A percentile compares a stretch with the other conserved stretches of the same genome.
phyloP scores from a whole-genome alignment of 1,139 yeast species.

The Magnusiomyces clavatus region DNA sequence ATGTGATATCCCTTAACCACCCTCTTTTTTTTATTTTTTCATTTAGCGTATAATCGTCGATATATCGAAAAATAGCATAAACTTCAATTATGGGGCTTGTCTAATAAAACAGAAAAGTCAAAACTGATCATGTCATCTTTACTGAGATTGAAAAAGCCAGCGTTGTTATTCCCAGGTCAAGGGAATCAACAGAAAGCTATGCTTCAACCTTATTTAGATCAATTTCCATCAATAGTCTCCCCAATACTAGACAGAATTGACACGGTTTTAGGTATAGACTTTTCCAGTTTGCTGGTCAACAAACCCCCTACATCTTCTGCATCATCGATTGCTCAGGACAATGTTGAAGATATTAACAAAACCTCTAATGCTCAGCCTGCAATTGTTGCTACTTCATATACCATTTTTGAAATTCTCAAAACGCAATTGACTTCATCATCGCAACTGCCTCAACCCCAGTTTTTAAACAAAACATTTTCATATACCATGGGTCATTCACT shows the following conservation, averaged over 20 bases:
- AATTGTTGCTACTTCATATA: slow-evolving; percentile 42
- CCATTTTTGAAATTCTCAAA: slow-evolving; percentile 32
- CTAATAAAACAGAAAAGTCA: background rate
- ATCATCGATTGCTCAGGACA: slow-evolving; percentile 4
- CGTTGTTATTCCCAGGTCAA: slow-evolving; percentile 33
- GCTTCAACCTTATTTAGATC: slow-evolving; percentile 24
- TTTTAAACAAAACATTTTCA: slow-evolving; percentile 20
- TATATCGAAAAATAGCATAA: background rate
- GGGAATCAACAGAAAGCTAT: slow-evolving; percentile 35
- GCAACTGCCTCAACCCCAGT: slow-evolving; percentile 8
- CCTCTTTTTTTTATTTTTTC: background rate
- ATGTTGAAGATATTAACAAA: slow-evolving; percentile 18
- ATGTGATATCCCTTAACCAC: background rate
- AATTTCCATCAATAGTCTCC: slow-evolving; percentile 20
- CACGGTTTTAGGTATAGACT: slow-evolving; percentile 24
- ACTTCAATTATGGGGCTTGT: background rate
- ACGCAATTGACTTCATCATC: slow-evolving; percentile 16
- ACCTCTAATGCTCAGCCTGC: slow-evolving; percentile 60
- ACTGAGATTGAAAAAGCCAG: slow-evolving; percentile 2
- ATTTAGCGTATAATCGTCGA: background rate
- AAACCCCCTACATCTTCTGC: slow-evolving; percentile 13
- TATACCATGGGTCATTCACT: slow-evolving; percentile 51
- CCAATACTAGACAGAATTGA: slow-evolving; percentile 30
- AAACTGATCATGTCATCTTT: background rate
- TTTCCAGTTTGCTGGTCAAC: slow-evolving; percentile 24